These are phyloP conservation scores for Rhytidhysteron rufulum DNA, from an alignment of 2,329 filamentous ascomycete species.

Conservation along the genomic window DNA sequence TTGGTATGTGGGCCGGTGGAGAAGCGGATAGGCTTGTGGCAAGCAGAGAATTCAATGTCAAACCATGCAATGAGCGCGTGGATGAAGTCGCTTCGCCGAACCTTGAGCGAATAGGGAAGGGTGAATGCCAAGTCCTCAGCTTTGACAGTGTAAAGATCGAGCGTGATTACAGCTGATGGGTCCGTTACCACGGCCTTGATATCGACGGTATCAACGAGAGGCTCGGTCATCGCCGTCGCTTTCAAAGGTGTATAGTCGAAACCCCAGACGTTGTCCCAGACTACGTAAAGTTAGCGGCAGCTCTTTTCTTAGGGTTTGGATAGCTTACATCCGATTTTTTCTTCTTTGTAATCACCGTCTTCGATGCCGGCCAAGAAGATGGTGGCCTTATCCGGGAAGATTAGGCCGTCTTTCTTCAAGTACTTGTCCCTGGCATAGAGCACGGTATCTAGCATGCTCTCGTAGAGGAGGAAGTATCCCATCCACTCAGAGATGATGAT, in stretches of 20 bases:
- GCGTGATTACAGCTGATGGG: constrained; percentile 75
- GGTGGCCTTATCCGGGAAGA: constrained; percentile 98
- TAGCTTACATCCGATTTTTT: constrained; percentile 95
- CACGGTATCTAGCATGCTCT: constrained; percentile 98
- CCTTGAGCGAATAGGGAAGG: constrained; percentile 69
- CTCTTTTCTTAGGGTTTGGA: neutral
- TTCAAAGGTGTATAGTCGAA: constrained; percentile 96
- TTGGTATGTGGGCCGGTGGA: constrained; percentile 97
- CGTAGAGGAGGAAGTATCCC: constrained; percentile 98
- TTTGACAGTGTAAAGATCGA: constrained; percentile 91
- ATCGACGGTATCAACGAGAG: constrained; percentile 95
- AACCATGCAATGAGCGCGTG: constrained; percentile 98
- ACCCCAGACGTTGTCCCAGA: constrained; percentile 99
- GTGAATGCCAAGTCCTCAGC: constrained; percentile 79
- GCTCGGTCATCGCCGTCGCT: constrained; percentile 87
- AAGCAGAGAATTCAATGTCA: constrained; percentile 96
- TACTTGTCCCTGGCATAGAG: constrained; percentile 94
- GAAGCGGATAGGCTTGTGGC: constrained; percentile 97
- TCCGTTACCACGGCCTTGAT: constrained; percentile 96
- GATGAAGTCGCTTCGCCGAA: constrained; percentile 87
- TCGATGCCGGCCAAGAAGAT: constrained; percentile 97
- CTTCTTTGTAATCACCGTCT: constrained; percentile 98
- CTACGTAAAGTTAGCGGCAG: constrained; percentile 45
- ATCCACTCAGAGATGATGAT: constrained; percentile 99
- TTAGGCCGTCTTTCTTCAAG: constrained; percentile 78